Conservation (phyloP, 2,329 filamentous ascomycete species). For the Pleochaeta shiraiana region DNA sequence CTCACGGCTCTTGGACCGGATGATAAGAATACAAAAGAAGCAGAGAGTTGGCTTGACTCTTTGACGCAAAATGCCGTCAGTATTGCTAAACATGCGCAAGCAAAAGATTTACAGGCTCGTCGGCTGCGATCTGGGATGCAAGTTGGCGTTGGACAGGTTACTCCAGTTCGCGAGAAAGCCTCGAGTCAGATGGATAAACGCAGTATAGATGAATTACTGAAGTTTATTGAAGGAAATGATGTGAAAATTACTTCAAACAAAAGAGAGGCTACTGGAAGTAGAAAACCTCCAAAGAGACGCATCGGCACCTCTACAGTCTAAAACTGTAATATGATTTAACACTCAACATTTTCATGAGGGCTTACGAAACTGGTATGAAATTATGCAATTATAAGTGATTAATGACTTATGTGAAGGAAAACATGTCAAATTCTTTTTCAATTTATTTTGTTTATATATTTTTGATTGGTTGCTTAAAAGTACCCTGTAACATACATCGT, state of each 20-base stretch:
- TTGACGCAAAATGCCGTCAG: conserved; percentile 88
- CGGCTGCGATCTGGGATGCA: conserved; percentile 38
- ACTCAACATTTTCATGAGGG: too few relatives aligned
- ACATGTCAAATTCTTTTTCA: too few relatives aligned
- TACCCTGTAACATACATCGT: too few relatives aligned
- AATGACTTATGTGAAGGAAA: too few relatives aligned
- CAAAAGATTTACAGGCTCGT: conserved; percentile 62
- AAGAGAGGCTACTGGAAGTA: conserved; percentile 23
- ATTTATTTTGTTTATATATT: too few relatives aligned
- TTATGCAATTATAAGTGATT: too few relatives aligned
- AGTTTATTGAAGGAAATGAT: conserved; percentile 71
- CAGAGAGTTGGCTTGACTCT: conserved; percentile 89
- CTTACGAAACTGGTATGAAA: too few relatives aligned
- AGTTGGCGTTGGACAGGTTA: conserved; percentile 29
- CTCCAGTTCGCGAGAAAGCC: conserved; percentile 17
- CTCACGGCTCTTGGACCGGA: conserved; percentile 64
- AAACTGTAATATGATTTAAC: not conserved
- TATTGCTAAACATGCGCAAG: conserved; percentile 85
- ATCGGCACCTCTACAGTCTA: conserved; percentile 16
- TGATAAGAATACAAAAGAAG: conserved; percentile 96
- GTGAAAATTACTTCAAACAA: conserved; percentile 33
- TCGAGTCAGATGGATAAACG: conserved; percentile 38
- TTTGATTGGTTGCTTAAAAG: too few relatives aligned
- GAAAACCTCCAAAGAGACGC: conserved; percentile 33
- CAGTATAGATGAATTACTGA: conserved; percentile 81